Conservation (phyloP, 2,329 filamentous ascomycete species). For the Rhynchosporium graminicola region DNA sequence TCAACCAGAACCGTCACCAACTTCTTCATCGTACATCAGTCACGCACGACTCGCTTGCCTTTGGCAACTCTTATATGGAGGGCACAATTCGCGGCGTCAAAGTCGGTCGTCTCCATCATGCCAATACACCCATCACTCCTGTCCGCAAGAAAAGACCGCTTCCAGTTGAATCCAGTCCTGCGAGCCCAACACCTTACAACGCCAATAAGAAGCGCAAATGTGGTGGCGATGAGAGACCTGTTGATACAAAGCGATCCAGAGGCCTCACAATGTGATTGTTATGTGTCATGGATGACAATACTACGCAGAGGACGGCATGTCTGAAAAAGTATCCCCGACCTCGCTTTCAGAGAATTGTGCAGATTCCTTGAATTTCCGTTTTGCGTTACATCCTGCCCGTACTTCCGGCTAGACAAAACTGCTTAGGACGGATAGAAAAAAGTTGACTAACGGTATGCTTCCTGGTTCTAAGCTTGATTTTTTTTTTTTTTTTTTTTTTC, state of each 20-base stretch:
- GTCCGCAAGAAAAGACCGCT: slow-evolving; percentile 49
- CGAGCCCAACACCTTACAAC: slow-evolving; percentile 32
- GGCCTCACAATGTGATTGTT: slow-evolving; percentile 25
- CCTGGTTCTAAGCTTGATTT: neutral
- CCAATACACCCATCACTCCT: slow-evolving; percentile 68
- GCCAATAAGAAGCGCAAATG: slow-evolving; percentile 37
- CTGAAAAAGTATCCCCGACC: slow-evolving; percentile 15
- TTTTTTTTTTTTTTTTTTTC: neutral
- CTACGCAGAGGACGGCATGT: slow-evolving; percentile 19
- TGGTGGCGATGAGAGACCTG: slow-evolving; percentile 27
- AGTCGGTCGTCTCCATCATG: slow-evolving; percentile 64
- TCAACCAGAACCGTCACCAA: slow-evolving; percentile 58
- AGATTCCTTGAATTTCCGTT: neutral
- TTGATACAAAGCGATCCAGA: slow-evolving; percentile 35
- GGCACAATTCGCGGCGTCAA: slow-evolving; percentile 64
- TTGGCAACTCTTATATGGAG: slow-evolving; percentile 60
- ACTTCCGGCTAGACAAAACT: slow-evolving; percentile 8
- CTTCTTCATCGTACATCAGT: slow-evolving; percentile 56
- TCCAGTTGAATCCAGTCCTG: slow-evolving; percentile 31
- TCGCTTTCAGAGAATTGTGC: neutral
- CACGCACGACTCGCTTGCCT: slow-evolving; percentile 62
- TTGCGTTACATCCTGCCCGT: neutral
- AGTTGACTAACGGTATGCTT: neutral
- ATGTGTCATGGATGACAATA: neutral
- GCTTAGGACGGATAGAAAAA: slow-evolving; percentile 2